Percentiles rank a stretch among this genome's conserved stretches.
Conservation (phyloP, 345 rosid genomes). For the Camelina laxa region DNA sequence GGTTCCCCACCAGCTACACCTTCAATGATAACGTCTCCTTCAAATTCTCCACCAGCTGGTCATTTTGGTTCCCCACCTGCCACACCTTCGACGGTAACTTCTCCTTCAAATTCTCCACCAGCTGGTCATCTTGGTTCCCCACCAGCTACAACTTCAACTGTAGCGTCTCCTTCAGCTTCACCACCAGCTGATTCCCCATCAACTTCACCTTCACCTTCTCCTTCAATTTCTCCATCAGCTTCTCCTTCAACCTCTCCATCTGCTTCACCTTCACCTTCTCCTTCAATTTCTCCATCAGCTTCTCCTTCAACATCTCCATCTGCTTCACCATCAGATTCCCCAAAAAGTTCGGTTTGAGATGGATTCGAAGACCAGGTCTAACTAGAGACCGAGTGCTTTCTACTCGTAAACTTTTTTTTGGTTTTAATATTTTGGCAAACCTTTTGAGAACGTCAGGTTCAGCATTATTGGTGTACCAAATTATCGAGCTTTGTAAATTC, state of each 20-base stretch:
- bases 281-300: not conserved
- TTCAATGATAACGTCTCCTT: not conserved
- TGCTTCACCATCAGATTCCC: not conserved
- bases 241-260: not conserved
- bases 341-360: too few species aligned
- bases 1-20: too few species aligned
- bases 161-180: not conserved
- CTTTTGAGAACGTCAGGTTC: too few species aligned
- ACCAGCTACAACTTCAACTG: not conserved
- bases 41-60: not conserved
- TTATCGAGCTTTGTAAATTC: too few species aligned
- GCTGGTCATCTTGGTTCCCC: not conserved
- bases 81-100: not conserved
- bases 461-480: too few species aligned
- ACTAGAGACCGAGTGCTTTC: too few species aligned
- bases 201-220: not conserved
- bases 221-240: too few species aligned
- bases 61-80: not conserved
- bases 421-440: too few species aligned
- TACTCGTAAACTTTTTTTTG: too few species aligned
- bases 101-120: slow-evolving; percentile 2
- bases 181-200: not conserved
- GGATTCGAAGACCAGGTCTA: too few species aligned
- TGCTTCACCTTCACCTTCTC: not conserved
- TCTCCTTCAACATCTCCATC: not conserved